phyloP scores from a whole-genome alignment of 2,329 filamentous ascomycete genomes.

The Hymenoscyphus linearis region DNA sequence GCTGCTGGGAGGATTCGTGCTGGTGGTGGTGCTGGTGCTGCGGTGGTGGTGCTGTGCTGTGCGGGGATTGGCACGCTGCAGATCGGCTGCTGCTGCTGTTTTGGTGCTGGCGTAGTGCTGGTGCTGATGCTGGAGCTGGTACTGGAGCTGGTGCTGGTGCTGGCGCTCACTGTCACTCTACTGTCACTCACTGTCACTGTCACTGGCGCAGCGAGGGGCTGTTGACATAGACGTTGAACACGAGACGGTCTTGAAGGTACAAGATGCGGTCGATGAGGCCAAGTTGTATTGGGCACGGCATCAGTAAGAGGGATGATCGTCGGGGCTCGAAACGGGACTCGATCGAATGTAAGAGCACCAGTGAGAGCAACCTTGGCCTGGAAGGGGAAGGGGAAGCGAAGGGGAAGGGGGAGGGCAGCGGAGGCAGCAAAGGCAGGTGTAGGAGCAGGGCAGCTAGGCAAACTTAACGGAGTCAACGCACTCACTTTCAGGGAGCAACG shows the following conservation, averaged over 20 bases:
- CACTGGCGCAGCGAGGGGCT: background rate
- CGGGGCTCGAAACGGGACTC: constrained; percentile 1
- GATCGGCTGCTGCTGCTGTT: background rate
- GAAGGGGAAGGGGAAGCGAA: constrained; percentile 2
- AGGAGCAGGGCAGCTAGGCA: background rate
- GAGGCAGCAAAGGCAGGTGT: background rate
- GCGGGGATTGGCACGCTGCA: constrained; percentile 1
- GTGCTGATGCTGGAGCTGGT: no score
- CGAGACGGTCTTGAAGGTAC: background rate
- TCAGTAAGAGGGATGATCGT: background rate
- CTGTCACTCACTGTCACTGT: no score
- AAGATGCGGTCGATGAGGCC: background rate
- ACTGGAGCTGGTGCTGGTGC: no score
- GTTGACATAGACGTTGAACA: background rate
- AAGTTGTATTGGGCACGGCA: background rate
- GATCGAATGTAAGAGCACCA: background rate
- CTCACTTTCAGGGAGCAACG: background rate
- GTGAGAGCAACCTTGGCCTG: background rate
- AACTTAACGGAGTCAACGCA: no score
- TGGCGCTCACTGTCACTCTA: no score
- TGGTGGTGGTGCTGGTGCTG: background rate
- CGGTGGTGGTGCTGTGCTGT: background rate
- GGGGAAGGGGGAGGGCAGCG: background rate
- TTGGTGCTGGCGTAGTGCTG: background rate
- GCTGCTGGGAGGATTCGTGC: background rate